Evolutionary conservation across 306 rosid genomes (phyloP).

Genomic region (Pachyrhizus erosus): DNA sequence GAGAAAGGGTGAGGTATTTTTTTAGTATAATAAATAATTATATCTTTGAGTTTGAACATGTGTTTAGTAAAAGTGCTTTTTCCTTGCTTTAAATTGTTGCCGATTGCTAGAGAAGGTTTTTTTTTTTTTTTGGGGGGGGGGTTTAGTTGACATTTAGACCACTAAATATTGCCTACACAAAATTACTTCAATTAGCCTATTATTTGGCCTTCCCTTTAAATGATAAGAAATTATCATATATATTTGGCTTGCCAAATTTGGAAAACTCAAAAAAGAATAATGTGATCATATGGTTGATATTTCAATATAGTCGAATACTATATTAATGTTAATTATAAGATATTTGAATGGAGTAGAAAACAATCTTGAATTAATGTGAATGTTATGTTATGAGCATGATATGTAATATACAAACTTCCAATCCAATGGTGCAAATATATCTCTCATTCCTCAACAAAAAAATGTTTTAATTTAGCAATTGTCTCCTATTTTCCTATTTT

Average conservation of each 20-base stretch:
- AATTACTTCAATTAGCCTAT: neutral
- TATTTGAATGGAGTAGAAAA: slow-evolving; percentile 17
- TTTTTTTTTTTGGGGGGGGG: too few species aligned
- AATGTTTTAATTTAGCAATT: neutral
- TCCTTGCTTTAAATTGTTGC: neutral
- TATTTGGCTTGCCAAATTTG: slow-evolving; percentile 29
- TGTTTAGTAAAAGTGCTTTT: neutral
- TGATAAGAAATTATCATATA: neutral
- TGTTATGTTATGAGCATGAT: slow-evolving; percentile 1
- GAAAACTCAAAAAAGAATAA: neutral
- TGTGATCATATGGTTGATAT: neutral
- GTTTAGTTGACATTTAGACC: neutral
- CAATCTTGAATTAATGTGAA: slow-evolving; percentile 23
- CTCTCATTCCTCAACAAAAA: slow-evolving; percentile 25
- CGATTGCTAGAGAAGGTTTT: neutral
- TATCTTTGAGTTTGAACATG: neutral
- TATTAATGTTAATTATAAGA: neutral
- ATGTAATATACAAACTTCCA: slow-evolving; percentile 23
- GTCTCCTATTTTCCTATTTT: slow-evolving; percentile 30
- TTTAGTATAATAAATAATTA: neutral
- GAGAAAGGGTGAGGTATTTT: neutral
- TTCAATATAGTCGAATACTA: slow-evolving; percentile 5
- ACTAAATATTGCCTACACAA: neutral
- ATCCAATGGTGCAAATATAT: neutral
- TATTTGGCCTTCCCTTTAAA: neutral